These are phyloP conservation scores for Fusarium sp. DNA, from an alignment of 2,329 filamentous ascomycete genomes.

Conservation along the genomic window DNA sequence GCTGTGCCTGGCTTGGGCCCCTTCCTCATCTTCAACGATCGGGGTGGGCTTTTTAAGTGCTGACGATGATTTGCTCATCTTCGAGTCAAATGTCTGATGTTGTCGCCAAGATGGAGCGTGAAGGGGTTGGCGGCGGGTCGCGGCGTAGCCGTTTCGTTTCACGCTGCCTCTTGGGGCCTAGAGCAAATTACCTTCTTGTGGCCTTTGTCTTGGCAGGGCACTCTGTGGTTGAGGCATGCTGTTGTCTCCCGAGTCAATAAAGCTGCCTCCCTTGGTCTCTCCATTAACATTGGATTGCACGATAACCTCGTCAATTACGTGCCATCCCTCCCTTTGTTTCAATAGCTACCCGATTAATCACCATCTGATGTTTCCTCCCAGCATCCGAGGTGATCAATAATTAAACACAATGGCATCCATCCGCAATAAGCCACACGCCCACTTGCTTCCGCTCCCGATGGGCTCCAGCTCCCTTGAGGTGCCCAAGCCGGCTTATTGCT, in stretches of 20 bases:
- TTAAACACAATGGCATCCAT: not conserved
- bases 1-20: not conserved
- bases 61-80: slow-evolving; percentile 1
- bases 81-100: not conserved
- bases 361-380: not conserved
- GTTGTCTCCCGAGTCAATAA: not conserved
- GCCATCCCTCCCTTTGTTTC: slow-evolving; percentile 7
- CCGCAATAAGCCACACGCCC: slow-evolving; percentile 5
- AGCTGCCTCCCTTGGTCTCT: slow-evolving; percentile 9
- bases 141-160: slow-evolving; percentile 44
- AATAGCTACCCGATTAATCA: slow-evolving; percentile 21
- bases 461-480: not conserved
- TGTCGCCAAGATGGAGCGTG: slow-evolving; percentile 10
- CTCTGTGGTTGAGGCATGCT: slow-evolving; percentile 6
- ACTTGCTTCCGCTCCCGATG: not conserved
- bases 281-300: not conserved
- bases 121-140: slow-evolving; percentile 24
- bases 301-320: not conserved
- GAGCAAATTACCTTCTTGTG: slow-evolving; percentile 39
- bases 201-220: slow-evolving; percentile 26
- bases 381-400: not conserved
- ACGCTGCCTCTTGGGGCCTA: slow-evolving; percentile 34
- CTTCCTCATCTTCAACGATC: slow-evolving; percentile 4
- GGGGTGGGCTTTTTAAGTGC: not conserved
- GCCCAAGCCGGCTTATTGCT: slow-evolving; percentile 5